Base-by-base conservation (phyloP, 78 protist genomes). In the Cavenderia fasciculata region DNA sequence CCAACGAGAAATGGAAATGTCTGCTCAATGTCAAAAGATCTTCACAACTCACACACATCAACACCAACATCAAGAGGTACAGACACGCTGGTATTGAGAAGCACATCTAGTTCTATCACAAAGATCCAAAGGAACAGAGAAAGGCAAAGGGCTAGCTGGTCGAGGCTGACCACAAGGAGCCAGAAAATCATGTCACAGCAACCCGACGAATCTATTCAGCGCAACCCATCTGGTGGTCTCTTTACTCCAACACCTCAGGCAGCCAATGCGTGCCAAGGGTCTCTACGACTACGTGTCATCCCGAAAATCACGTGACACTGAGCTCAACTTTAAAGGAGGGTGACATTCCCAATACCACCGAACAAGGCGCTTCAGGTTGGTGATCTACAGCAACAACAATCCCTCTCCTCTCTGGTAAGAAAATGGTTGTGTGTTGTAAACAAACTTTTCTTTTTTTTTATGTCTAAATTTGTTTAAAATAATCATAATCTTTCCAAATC, bases 321-420 rank as follows among this genome's bases (percentile, higher is more conserved):
- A 76, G 19, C 85, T 76, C 70, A 54, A 34, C 47, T 29, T 76
- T 12, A n/a, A 12, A 76, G 10, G 85, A 76, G 78, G 85, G 85
- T 5, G 78, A 76, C 59, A 63, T 8, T 4, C 54, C 51, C 27
- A 8, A 14, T 29, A 23, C 51, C 74, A 19, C 70, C 70, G 47
- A n/a, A 41, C 59, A 63, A 19, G 70, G 51, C 78, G 34, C 59
- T 19, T 23, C 23, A 47, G 59, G 70, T 25, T 76, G 85, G 85
- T 76, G 85, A 63, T 61, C n/a, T n/a, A n/a, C n/a, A n/a, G n/a
- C n/a, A n/a, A n/a, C n/a, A n/a, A n/a, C n/a, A n/a, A n/a, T n/a
- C n/a, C n/a, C n/a, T n/a, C n/a, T n/a, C n/a, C n/a, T n/a, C n/a
- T n/a, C n/a, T n/a, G n/a, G n/a, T n/a, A n/a, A n/a, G n/a, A n/a